Conservation (phyloP, 179 eudicot genomes). For the Amaranthus tricolor region DNA sequence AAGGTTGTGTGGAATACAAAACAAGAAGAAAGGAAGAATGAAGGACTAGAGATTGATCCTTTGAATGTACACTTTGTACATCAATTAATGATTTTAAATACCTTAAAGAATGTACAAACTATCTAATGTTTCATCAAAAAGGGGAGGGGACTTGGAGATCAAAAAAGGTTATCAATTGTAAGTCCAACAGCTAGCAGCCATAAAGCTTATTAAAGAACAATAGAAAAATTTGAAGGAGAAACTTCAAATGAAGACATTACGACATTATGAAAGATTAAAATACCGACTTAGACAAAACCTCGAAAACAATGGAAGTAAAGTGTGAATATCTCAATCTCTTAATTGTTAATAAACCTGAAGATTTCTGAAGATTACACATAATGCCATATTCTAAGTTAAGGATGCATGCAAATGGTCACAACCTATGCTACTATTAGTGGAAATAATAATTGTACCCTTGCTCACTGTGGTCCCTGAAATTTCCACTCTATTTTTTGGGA, state of each 20-base stretch:
- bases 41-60: no score
- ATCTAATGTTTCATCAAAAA: no score
- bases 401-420: background rate
- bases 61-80: no score
- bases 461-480: constrained; percentile 46
- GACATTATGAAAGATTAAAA: background rate
- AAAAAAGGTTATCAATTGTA: constrained; percentile 45
- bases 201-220: constrained; percentile 31
- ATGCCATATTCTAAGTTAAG: background rate
- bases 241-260: no score
- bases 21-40: no score
- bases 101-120: constrained; percentile 51
- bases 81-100: constrained; percentile 8
- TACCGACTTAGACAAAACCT: constrained; percentile 1
- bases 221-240: no score
- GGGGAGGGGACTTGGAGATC: no score
- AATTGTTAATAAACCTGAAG: background rate
- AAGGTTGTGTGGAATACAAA: no score
- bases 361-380: constrained; percentile 3
- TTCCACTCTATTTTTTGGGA: no score
- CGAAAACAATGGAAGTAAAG: background rate
- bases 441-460: constrained; percentile 42
- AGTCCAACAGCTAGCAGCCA: constrained; percentile 51
- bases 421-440: background rate
- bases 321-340: background rate